These are phyloP conservation scores for Cubamyces lactineus DNA, from an alignment of 768 basidiomycete species.

Conservation along the genomic window DNA sequence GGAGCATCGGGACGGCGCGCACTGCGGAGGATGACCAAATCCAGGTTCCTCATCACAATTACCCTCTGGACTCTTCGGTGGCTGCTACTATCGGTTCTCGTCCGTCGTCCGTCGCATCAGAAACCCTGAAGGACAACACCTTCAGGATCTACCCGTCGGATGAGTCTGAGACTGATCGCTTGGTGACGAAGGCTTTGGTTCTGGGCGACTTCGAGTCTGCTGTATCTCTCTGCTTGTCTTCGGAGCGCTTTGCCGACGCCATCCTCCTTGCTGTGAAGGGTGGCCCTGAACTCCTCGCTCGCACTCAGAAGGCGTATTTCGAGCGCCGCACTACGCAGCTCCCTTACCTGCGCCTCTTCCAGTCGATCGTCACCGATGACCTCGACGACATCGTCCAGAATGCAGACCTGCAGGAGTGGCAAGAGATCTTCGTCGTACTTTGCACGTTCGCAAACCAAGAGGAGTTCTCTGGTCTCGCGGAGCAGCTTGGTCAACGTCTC, in stretches of 20 bases:
- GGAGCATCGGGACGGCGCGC: constrained; percentile 63
- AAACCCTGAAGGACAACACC: constrained; percentile 72
- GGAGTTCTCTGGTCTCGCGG: constrained; percentile 86
- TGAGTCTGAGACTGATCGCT: constrained; percentile 83
- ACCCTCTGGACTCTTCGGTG: constrained; percentile 84
- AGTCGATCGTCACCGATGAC: constrained; percentile 91
- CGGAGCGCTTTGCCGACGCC: constrained; percentile 92
- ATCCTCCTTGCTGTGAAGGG: constrained; percentile 92
- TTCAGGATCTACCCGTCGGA: constrained; percentile 91
- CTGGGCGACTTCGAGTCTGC: constrained; percentile 95
- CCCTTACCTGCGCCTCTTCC: constrained; percentile 92
- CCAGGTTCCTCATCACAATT: constrained; percentile 77
- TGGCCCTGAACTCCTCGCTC: constrained; percentile 81
- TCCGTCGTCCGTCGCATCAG: constrained; percentile 79
- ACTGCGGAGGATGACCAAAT: constrained; percentile 48
- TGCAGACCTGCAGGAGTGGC: constrained; percentile 93
- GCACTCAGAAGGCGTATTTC: constrained; percentile 94
- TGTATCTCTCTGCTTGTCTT: constrained; percentile 87
- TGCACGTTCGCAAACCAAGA: constrained; percentile 90
- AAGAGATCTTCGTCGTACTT: constrained; percentile 93
- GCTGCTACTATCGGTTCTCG: constrained; percentile 95
- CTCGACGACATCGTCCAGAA: constrained; percentile 94
- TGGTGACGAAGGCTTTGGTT: constrained; percentile 92
- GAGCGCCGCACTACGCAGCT: constrained; percentile 72
- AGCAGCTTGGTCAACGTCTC: constrained; percentile 88